These are phyloP conservation scores for Moesziomyces globuligerus DNA, from an alignment of 1,284 basidiomycete species.

Conservation along the genomic window DNA sequence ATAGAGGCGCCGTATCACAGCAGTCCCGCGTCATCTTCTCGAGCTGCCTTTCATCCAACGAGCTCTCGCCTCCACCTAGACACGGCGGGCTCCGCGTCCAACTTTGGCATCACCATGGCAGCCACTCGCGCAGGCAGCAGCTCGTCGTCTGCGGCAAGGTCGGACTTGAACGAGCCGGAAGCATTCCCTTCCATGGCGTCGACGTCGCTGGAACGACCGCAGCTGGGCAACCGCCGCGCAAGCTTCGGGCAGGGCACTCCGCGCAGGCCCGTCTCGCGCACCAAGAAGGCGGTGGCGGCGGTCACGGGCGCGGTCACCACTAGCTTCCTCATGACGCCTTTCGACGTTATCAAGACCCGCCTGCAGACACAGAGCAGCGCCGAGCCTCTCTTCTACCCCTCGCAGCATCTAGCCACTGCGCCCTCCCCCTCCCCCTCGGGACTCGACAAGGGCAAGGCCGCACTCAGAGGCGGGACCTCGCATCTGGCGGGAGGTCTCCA, in stretches of 20 bases:
- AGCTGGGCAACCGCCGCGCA: conserved; percentile 5
- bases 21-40: no score
- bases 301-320: conserved; percentile 82
- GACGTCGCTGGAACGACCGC: conserved; percentile 34
- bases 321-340: conserved; percentile 90
- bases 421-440: conserved; percentile 4
- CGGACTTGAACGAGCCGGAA: conserved; percentile 22
- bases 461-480: conserved; percentile 1
- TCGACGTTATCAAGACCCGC: conserved; percentile 93
- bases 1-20: neutral
- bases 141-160: conserved; percentile 11
- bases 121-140: neutral
- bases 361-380: conserved; percentile 77
- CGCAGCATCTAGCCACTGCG: conserved; percentile 29
- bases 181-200: conserved; percentile 36
- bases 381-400: conserved; percentile 55
- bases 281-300: conserved; percentile 78
- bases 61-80: conserved; percentile 14
- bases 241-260: conserved; percentile 34
- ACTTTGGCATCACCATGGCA: conserved; percentile 10
- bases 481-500: conserved; percentile 17
- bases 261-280: conserved; percentile 70
- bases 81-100: neutral
- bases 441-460: conserved; percentile 23
- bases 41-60: neutral